These are phyloP conservation scores for Albugo candida DNA, from an alignment of 352 stramenopile species.

Conservation along the genomic window DNA sequence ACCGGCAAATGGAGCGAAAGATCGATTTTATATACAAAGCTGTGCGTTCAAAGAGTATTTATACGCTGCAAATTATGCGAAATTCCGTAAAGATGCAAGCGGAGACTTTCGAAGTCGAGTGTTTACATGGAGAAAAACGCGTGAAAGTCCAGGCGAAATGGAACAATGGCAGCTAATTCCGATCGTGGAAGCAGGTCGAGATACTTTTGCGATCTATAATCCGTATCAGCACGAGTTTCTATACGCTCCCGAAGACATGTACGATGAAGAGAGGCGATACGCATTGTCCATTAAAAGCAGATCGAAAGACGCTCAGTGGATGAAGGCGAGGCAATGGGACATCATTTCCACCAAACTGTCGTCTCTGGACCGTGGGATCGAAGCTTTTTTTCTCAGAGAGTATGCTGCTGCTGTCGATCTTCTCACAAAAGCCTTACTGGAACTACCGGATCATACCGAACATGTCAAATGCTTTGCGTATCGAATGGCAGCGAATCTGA, in stretches of 20 bases:
- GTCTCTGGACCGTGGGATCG: constrained; percentile 33
- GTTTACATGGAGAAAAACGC: constrained; percentile 33
- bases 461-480: constrained; percentile 61
- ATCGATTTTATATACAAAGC: constrained; percentile 48
- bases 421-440: constrained; percentile 19
- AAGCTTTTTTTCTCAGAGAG: constrained; percentile 44
- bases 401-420: constrained; percentile 34
- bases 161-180: constrained; percentile 45
- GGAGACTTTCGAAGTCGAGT: constrained; percentile 17
- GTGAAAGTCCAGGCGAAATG: constrained; percentile 19
- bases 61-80: constrained; percentile 45
- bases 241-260: constrained; percentile 26
- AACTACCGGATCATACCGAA: constrained; percentile 34
- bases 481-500: constrained; percentile 47
- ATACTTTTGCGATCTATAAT: constrained; percentile 60
- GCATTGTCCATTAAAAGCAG: constrained; percentile 20
- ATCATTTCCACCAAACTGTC: constrained; percentile 29
- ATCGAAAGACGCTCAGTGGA: constrained; percentile 12
- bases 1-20: constrained; percentile 25
- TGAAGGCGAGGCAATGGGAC: constrained; percentile 15
- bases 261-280: constrained; percentile 31
- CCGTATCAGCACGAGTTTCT: constrained; percentile 54
- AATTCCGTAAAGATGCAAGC: constrained; percentile 15
- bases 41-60: constrained; percentile 34
- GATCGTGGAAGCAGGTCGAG: constrained; percentile 15